Base-by-base conservation (phyloP, 2,329 filamentous ascomycete genomes). In the Ceratocystis colombiana region DNA sequence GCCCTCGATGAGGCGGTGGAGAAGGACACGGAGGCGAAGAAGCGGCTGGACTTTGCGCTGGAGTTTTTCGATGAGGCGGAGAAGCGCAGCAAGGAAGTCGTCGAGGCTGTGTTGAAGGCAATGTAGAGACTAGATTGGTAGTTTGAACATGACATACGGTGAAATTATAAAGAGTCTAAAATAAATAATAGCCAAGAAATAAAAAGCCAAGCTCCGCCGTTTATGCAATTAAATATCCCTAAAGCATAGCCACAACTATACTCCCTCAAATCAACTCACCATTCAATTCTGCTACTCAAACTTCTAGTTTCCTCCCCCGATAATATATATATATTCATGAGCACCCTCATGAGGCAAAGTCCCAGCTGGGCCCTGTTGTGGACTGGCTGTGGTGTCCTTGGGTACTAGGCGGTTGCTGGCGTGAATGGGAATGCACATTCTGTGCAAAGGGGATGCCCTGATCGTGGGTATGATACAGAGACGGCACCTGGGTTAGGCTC, bases 1-100 rank as follows among this genome's bases (percentile, higher is more conserved):
- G 74, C 73, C 66, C 72, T 82, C 25, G 73, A 78, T 10, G 75
- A 75, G 64, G 76, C 78, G 4, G 77, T 79, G 64, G 72, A 72
- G 41, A 72, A 72, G 10, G 78, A 80, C 59, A 70, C 74, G 0
- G 70, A 75, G 30, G 73, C 75, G 0, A 72, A 71, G 46, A 72
- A 72, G n/a, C 73, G 77, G 3, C 70, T 80, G 20, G 71, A 71
- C 15, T 73, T 75, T 65, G 77, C 77, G 8, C 69, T 79, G 37
- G 72, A 73, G 25, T 70, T 79, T n/a, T 79, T 79, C 68, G 72
- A 72, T 12, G 74, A 72, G 4, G 75, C 73, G 1, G 75, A 77
- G 69, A 70, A 74, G 65, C 72, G 74, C 46, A 78, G 76, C 69
- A 74, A 73, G 69, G 71, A 70, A 22, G 74, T 74, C 67, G 73